phyloP scores from a whole-genome alignment of 108 stramenopile genomes.

The Aurantiochytrium sp. region DNA sequence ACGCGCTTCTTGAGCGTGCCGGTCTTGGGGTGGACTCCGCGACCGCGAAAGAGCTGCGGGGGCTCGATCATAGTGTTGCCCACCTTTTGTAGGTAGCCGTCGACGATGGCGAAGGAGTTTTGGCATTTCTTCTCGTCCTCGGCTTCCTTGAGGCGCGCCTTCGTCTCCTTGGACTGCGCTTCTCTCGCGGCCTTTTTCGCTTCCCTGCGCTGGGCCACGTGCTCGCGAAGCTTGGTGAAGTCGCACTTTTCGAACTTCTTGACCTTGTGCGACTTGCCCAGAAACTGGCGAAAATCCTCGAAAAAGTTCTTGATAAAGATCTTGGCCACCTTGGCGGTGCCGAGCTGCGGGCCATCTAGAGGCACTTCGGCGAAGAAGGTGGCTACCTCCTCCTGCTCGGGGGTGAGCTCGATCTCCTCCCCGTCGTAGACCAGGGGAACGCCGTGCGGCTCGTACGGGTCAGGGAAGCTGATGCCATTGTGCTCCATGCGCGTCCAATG shows the following conservation, averaged over 20 bases:
- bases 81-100: constrained; percentile 92
- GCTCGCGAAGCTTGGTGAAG: constrained; percentile 82
- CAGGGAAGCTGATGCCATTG: constrained; percentile 88
- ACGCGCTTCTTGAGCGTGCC: constrained; percentile 91
- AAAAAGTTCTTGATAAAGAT: constrained; percentile 96
- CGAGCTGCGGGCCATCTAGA: constrained; percentile 87
- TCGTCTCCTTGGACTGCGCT: constrained; percentile 81
- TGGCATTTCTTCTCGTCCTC: constrained; percentile 69
- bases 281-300: constrained; percentile 70
- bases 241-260: constrained; percentile 86
- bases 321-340: constrained; percentile 77
- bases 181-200: constrained; percentile 66
- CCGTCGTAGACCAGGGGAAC: constrained; percentile 90
- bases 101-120: constrained; percentile 87
- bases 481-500: constrained; percentile 95
- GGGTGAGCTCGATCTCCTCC: constrained; percentile 72
- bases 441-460: constrained; percentile 85
- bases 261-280: constrained; percentile 74
- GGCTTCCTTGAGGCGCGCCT: constrained; percentile 75
- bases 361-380: constrained; percentile 94
- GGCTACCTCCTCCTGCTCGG: constrained; percentile 90
- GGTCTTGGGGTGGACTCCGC: constrained; percentile 98
- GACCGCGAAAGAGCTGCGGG: constrained; percentile 93
- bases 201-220: constrained; percentile 59
- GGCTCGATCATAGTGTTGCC: constrained; percentile 80